Conservation (phyloP, 208 protist species). For the Leishmania turanica region DNA sequence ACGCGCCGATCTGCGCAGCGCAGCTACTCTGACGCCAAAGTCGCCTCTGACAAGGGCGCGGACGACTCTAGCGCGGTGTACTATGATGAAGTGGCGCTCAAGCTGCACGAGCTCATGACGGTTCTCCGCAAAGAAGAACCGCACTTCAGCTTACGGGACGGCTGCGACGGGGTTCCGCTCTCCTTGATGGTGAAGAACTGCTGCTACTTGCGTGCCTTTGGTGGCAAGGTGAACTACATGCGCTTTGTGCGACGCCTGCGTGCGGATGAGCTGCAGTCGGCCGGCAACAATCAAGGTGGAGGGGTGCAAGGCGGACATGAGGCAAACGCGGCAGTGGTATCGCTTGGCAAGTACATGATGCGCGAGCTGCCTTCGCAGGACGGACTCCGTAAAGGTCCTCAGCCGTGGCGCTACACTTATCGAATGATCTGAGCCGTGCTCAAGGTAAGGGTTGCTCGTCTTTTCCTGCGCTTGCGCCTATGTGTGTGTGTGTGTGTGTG, state of each 20-base stretch:
- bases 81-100: conserved; percentile 70
- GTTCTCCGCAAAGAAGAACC: conserved; percentile 60
- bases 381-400: conserved; percentile 79
- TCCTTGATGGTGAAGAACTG: conserved; percentile 84
- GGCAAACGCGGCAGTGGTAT: conserved; percentile 18
- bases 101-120: conserved; percentile 55
- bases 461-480: not conserved
- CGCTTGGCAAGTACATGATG: conserved; percentile 86
- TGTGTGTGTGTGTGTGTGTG: not conserved
- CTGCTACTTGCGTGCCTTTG: conserved; percentile 63
- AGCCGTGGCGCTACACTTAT: conserved; percentile 74
- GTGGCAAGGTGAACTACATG: conserved; percentile 77
- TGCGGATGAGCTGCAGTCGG: not conserved
- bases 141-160: conserved; percentile 55
- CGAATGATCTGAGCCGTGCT: conserved; percentile 35
- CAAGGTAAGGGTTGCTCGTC: too few species aligned
- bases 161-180: conserved; percentile 78
- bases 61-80: conserved; percentile 46
- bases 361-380: conserved; percentile 74
- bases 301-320: not conserved
- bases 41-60: conserved; percentile 23
- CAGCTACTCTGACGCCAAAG: conserved; percentile 29
- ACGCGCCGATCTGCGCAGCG: not conserved
- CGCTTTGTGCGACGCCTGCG: conserved; percentile 55
- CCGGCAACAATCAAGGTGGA: not conserved